Conservation (phyloP, 2,329 filamentous ascomycete species). For the Ophiostoma piceae region DNA sequence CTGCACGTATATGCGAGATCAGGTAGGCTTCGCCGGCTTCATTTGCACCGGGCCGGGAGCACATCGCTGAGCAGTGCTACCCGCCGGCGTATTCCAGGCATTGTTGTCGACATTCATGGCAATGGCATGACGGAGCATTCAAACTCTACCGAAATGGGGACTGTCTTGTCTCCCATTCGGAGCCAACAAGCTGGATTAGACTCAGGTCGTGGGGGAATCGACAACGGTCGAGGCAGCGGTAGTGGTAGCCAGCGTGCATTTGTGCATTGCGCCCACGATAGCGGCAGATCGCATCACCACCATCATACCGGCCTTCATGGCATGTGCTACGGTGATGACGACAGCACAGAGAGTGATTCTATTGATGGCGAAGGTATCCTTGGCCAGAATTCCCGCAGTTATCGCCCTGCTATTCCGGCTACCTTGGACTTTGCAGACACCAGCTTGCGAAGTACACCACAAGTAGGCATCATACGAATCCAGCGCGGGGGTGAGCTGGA, state of each 20-base stretch:
- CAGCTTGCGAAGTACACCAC: constrained; percentile 13
- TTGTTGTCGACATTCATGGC: not conserved
- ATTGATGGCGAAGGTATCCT: constrained; percentile 6
- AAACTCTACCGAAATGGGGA: not conserved
- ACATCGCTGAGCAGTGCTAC: not conserved
- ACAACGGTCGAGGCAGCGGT: not conserved
- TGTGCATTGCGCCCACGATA: not conserved
- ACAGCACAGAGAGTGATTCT: constrained; percentile 15
- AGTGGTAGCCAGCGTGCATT: constrained; percentile 9
- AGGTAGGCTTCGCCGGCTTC: not conserved
- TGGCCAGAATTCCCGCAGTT: not conserved
- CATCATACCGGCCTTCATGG: not conserved
- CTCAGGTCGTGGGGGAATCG: not conserved
- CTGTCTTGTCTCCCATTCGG: not conserved
- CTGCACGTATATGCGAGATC: not conserved
- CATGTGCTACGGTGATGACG: constrained; percentile 16
- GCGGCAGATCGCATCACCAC: constrained; percentile 1
- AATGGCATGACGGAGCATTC: not conserved
- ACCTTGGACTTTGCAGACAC: not conserved
- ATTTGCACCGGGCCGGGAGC: not conserved
- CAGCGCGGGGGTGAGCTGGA: constrained; percentile 27
- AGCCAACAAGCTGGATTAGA: not conserved
- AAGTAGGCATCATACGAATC: constrained; percentile 24
- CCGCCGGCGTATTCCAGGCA: not conserved
- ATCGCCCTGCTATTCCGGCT: not conserved